Base-by-base conservation (phyloP, 139 green algal genomes). In the Ulvella scutata region DNA sequence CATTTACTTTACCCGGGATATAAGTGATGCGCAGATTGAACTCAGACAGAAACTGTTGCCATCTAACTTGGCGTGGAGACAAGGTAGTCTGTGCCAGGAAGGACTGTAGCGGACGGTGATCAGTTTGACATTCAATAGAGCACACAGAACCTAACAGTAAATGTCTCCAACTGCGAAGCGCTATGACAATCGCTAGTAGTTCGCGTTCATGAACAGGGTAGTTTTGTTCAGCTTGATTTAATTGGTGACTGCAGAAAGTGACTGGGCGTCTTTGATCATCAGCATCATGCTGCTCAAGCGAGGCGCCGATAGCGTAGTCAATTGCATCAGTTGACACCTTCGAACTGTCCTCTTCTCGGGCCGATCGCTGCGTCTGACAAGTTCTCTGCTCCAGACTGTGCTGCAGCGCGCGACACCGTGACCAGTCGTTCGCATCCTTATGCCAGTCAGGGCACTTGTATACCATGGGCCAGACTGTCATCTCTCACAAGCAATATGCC, bases 151-250 rank as follows among this genome's bases (percentile, higher is more conserved):
- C 37, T 62, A 67, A 20, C 10, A 75, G 72, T 39, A 72, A 36
- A 43, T 77, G 72, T 2, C 72, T 29, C 77, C 73, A 81, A 31
- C 62, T n/a, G 21, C 34, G 39, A 2, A 75, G 28, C 3, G 74
- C 77, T 23, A 80, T 37, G 0, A 85, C 37, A 2, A 85, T 43
- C 1, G 35, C 77, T 3, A 79, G 37, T 28, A 84, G n/a, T 21
- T 84, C 76, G 37, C 75, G 60, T 75, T 84, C 77, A 20, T 77
- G 73, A 4, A 75, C 60, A 4, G 74, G n/a, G 39, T 80, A 82
- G 7, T 75, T 78, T 36, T 29, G 3, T 29, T 84, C 77, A 35
- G 77, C 60, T 3, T 36, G 2, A 35, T 44, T 62, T 3, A 85
- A 74, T 59, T 79, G 79, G 34, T 72, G 80, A 67, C 59, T 78